Evolutionary conservation across 176 grass and related monocot species (phyloP).

Genomic region (Eleusine indica): DNA sequence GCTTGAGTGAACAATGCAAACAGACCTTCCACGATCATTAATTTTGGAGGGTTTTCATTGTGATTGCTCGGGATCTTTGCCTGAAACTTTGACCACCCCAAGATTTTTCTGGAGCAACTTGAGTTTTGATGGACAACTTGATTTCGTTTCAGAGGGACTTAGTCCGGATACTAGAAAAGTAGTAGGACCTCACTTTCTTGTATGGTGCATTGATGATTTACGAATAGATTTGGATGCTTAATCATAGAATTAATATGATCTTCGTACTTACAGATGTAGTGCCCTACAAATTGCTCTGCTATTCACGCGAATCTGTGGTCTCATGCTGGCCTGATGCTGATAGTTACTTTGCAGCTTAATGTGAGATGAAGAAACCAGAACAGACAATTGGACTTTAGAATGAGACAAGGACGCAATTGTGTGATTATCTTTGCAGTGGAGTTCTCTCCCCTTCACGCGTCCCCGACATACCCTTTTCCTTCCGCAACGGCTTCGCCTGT

Average conservation of each 20-base stretch:
- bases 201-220: constrained; percentile 42
- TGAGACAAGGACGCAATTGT: too few species aligned
- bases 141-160: constrained; percentile 30
- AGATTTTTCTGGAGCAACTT: constrained; percentile 42
- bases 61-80: constrained; percentile 18
- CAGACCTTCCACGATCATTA: background rate
- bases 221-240: constrained; percentile 39
- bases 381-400: too few species aligned
- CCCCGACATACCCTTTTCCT: too few species aligned
- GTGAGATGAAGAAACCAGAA: too few species aligned
- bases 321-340: background rate
- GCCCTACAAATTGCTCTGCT: background rate
- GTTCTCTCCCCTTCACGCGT: background rate
- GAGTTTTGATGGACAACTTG: constrained; percentile 36
- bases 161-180: constrained; percentile 45
- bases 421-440: too few species aligned
- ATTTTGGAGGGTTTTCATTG: constrained; percentile 29
- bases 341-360: background rate
- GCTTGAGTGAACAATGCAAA: constrained; percentile 50
- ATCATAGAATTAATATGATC: constrained; percentile 41
- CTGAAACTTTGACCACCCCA: constrained; percentile 35
- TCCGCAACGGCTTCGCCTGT: background rate
- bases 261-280: background rate
- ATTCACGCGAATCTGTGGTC: background rate
- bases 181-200: constrained; percentile 44